Evolutionary conservation across 164 flowering plant genomes (phyloP).

Genomic region (Dillenia turbinata): DNA sequence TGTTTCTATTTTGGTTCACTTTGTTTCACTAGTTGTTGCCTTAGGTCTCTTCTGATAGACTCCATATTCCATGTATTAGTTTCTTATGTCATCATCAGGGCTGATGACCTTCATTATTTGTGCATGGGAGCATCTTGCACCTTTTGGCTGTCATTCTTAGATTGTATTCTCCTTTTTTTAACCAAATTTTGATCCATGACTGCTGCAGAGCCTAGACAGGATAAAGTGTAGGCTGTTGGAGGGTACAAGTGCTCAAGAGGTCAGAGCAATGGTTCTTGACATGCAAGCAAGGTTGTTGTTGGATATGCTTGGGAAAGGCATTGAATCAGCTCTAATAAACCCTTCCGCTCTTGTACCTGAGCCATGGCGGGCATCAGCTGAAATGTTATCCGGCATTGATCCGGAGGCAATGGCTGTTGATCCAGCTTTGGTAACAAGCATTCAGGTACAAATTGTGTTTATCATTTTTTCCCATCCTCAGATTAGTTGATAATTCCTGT

Average conservation of each 20-base stretch:
- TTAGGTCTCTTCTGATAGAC: no score
- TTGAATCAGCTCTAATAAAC: constrained; percentile 89
- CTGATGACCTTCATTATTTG: no score
- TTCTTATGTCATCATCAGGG: no score
- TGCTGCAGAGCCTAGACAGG: constrained; percentile 83
- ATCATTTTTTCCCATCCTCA: not conserved
- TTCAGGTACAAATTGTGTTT: constrained; percentile 55
- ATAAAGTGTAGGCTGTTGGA: constrained; percentile 94
- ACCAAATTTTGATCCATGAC: not conserved
- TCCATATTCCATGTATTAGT: no score
- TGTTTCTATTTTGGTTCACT: no score
- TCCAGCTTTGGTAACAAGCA: constrained; percentile 70
- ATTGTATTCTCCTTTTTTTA: not conserved
- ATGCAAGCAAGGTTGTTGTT: constrained; percentile 97
- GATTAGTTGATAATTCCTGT: no score
- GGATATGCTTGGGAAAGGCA: constrained; percentile 99
- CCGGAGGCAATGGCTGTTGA: constrained; percentile 93
- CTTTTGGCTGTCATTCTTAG: no score
- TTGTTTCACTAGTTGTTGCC: no score
- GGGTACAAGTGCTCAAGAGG: constrained; percentile 97
- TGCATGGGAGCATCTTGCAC: no score
- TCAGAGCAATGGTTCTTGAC: constrained; percentile 96
- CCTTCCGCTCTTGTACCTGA: constrained; percentile 85
- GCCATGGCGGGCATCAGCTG: constrained; percentile 92
- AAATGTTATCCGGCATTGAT: constrained; percentile 66